Evolutionary conservation across 768 basidiomycete genomes (phyloP).

Genomic region (Melanogaster broomeanus): DNA sequence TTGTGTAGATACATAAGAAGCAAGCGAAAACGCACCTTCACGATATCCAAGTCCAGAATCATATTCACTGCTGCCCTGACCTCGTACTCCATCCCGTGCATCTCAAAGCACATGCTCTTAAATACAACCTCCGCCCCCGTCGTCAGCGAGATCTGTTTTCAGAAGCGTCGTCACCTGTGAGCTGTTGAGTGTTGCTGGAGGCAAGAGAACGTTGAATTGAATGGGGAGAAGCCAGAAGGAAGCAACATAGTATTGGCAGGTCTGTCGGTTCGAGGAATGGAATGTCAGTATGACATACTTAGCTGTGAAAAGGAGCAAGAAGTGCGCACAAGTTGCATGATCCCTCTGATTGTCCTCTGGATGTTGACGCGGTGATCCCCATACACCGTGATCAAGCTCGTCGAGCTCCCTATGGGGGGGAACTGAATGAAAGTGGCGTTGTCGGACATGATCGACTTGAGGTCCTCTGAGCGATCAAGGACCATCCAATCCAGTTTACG

Average conservation of each 20-base stretch:
- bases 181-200: conserved; percentile 77
- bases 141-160: conserved; percentile 80
- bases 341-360: conserved; percentile 87
- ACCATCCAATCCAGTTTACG: conserved; percentile 99
- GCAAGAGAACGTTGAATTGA: conserved; percentile 89
- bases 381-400: conserved; percentile 90
- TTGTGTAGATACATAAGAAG: neutral
- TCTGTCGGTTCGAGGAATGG: conserved; percentile 47
- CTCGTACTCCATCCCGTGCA: conserved; percentile 92
- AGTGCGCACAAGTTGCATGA: conserved; percentile 87
- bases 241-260: conserved; percentile 95
- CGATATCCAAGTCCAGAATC: conserved; percentile 88
- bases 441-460: conserved; percentile 92
- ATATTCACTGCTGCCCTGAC: conserved; percentile 83
- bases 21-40: conserved; percentile 60
- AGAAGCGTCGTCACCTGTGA: conserved; percentile 82
- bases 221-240: conserved; percentile 95
- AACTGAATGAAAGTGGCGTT: conserved; percentile 96
- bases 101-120: conserved; percentile 96
- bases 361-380: conserved; percentile 95
- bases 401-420: conserved; percentile 88
- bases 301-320: neutral
- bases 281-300: conserved; percentile 20
- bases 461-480: conserved; percentile 91
- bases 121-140: conserved; percentile 95